These are phyloP conservation scores for Aspergillus sp. DNA, from an alignment of 2,329 filamentous ascomycete genomes.

Conservation along the genomic window DNA sequence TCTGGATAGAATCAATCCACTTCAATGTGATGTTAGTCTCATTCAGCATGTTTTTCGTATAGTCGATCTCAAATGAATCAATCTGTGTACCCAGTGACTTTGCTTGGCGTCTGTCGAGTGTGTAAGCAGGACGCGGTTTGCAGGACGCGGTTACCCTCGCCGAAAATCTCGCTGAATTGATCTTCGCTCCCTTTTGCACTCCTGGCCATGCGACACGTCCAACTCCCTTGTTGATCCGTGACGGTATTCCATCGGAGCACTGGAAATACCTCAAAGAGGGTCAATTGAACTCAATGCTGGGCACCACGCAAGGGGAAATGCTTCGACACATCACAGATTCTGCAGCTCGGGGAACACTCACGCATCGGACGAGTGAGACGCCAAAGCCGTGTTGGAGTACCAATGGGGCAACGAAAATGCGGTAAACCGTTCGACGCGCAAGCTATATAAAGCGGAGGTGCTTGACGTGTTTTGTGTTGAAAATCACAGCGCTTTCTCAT, in stretches of 20 bases:
- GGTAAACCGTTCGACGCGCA: not conserved
- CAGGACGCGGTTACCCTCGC: not conserved
- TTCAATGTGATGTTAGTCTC: not conserved
- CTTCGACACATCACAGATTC: not conserved
- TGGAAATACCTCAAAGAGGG: not conserved
- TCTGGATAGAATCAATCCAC: not conserved
- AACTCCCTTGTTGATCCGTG: not conserved
- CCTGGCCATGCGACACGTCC: not conserved
- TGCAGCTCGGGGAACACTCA: not conserved
- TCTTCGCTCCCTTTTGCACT: not conserved
- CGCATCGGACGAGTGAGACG: not conserved
- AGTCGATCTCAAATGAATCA: not conserved
- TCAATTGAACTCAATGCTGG: not conserved
- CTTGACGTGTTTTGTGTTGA: not conserved
- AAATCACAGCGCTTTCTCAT: not conserved
- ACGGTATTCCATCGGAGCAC: not conserved
- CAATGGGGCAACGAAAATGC: not conserved
- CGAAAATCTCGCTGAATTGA: slow-evolving; percentile 3
- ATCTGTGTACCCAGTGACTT: not conserved
- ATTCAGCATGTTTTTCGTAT: not conserved
- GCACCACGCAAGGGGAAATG: not conserved
- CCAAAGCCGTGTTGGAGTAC: not conserved
- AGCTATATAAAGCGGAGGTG: not conserved
- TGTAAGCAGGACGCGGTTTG: slow-evolving; percentile 2
- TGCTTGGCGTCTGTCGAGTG: not conserved